A percentile compares a stretch with the other conserved stretches of the same genome.
Evolutionary conservation across 176 grass and related monocot genomes (phyloP).

Genomic region (Rhynchospora pubera): DNA sequence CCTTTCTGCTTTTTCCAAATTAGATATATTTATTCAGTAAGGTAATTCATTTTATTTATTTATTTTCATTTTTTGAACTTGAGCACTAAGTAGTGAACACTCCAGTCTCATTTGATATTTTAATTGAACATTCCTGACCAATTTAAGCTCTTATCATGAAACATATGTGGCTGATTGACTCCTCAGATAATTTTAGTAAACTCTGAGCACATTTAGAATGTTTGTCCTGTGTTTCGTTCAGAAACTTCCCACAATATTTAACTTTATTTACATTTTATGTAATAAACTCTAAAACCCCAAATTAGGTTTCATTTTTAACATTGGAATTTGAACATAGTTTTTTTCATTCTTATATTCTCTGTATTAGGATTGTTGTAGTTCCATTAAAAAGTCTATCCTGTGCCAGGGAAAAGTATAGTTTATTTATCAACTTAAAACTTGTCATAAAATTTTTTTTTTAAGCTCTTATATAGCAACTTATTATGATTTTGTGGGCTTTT

Average conservation of each 20-base stretch:
- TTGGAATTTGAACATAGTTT: not conserved
- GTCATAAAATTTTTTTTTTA: not conserved
- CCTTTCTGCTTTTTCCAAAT: not conserved
- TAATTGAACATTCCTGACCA: not conserved
- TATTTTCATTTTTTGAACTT: not conserved
- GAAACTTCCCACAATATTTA: no score
- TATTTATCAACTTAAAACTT: slow-evolving; percentile 1
- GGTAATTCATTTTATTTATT: not conserved
- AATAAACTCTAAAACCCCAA: no score
- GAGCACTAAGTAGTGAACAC: not conserved
- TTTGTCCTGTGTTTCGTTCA: no score
- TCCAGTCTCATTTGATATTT: not conserved
- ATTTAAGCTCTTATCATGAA: not conserved
- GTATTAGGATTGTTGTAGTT: not conserved
- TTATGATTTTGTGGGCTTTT: slow-evolving; percentile 9
- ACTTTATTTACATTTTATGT: no score
- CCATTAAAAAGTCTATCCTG: not conserved
- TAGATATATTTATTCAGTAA: not conserved
- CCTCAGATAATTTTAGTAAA: not conserved
- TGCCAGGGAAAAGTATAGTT: not conserved
- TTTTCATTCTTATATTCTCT: not conserved
- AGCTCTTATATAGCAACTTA: not conserved
- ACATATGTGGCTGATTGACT: not conserved
- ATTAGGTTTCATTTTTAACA: slow-evolving; percentile 45
- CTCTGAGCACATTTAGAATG: not conserved